Evolutionary conservation across 2,329 filamentous ascomycete species (phyloP).

Genomic region (Claviceps spartinae): DNA sequence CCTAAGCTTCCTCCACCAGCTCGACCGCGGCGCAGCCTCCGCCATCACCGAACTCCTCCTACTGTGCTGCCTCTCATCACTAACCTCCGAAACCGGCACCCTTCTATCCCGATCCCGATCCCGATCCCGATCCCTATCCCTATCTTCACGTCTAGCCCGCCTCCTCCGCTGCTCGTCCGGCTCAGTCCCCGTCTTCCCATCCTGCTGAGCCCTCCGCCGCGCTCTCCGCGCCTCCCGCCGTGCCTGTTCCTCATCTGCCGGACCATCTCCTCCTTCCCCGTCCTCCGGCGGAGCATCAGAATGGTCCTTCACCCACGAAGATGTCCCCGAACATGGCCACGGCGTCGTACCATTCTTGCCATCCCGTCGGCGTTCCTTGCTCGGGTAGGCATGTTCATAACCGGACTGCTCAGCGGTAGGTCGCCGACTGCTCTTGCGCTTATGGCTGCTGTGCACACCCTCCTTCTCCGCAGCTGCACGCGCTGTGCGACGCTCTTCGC

Average conservation of each 20-base stretch:
- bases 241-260: constrained; percentile 32
- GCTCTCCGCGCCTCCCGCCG: constrained; percentile 35
- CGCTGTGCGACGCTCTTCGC: constrained; percentile 36
- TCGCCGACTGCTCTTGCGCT: constrained; percentile 25
- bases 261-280: constrained; percentile 10
- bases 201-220: constrained; percentile 30
- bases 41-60: constrained; percentile 28
- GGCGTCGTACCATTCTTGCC: constrained; percentile 24
- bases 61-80: constrained; percentile 29
- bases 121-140: constrained; percentile 13
- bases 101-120: constrained; percentile 24
- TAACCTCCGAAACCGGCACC: constrained; percentile 25
- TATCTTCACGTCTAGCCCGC: constrained; percentile 31
- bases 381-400: constrained; percentile 31
- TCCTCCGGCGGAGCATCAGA: constrained; percentile 44
- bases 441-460: constrained; percentile 19
- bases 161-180: constrained; percentile 30
- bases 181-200: constrained; percentile 28
- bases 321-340: constrained; percentile 52
- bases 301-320: constrained; percentile 53
- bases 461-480: constrained; percentile 27
- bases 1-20: constrained; percentile 47
- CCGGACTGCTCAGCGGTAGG: constrained; percentile 24
- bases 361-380: constrained; percentile 23
- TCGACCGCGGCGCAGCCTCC: constrained; percentile 37